phyloP scores from a whole-genome alignment of 208 protist species.

The Wallacemonas sp. region DNA sequence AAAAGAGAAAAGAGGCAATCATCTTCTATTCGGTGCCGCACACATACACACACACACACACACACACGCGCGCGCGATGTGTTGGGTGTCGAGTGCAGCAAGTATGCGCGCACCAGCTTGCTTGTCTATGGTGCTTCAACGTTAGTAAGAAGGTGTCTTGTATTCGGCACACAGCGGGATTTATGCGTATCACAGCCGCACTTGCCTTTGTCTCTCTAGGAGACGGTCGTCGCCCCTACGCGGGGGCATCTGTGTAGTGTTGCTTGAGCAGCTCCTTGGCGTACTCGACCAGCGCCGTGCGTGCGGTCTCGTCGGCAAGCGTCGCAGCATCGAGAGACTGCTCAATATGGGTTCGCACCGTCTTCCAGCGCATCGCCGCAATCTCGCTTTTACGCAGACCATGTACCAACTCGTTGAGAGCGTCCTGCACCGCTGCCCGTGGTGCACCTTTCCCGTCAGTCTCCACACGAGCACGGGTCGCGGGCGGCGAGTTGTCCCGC shows the following conservation, averaged over 20 bases:
- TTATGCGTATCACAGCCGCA: too few relatives aligned
- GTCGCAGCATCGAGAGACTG: conserved; percentile 17
- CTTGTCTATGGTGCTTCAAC: too few relatives aligned
- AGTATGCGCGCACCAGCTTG: too few relatives aligned
- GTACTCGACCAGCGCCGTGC: conserved; percentile 43
- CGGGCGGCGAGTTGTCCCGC: background rate
- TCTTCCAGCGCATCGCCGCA: conserved; percentile 55
- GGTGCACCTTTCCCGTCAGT: background rate
- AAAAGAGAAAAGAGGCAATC: too few relatives aligned
- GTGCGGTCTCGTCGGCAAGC: background rate
- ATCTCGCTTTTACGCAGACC: conserved; percentile 47
- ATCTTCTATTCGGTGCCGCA: too few relatives aligned
- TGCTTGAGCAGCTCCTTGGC: conserved; percentile 44
- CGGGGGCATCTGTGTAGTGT: background rate
- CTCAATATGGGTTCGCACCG: conserved; percentile 31
- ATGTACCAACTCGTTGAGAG: conserved; percentile 29
- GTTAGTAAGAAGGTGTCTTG: too few relatives aligned
- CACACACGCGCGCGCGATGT: too few relatives aligned
- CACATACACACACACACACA: background rate
- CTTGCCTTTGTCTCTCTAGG: too few relatives aligned
- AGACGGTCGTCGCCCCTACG: too few relatives aligned
- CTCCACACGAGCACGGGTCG: background rate
- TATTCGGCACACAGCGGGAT: too few relatives aligned
- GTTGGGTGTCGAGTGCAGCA: too few relatives aligned
- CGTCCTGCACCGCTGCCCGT: conserved; percentile 17